These are phyloP conservation scores for Sclerotinia minor DNA, from an alignment of 2,329 filamentous ascomycete genomes.

Conservation along the genomic window DNA sequence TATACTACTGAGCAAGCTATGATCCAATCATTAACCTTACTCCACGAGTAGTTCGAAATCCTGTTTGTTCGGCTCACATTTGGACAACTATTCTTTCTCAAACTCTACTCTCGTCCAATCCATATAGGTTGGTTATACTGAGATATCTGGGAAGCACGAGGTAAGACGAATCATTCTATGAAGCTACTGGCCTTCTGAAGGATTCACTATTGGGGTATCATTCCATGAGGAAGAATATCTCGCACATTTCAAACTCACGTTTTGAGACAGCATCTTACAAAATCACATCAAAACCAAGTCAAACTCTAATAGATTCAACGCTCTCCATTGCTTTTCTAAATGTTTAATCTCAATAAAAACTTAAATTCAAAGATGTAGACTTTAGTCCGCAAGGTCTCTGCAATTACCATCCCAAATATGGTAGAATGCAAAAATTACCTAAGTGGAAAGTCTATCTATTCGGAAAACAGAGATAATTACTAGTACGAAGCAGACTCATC, in stretches of 20 bases:
- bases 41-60: background rate
- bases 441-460: constrained; percentile 3
- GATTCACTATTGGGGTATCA: background rate
- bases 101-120: background rate
- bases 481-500: constrained; percentile 8
- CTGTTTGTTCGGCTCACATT: background rate
- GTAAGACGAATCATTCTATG: background rate
- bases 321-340: constrained; percentile 7
- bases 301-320: constrained; percentile 7
- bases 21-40: background rate
- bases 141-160: background rate
- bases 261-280: background rate
- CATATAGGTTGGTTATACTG: background rate
- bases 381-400: constrained; percentile 1
- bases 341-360: constrained; percentile 7
- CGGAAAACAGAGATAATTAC: constrained; percentile 2
- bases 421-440: constrained; percentile 7
- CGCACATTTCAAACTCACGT: background rate
- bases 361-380: constrained; percentile 6
- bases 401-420: background rate
- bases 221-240: background rate
- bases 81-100: background rate
- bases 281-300: constrained; percentile 7
- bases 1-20: background rate
- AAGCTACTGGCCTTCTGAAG: background rate